Evolutionary conservation across 768 basidiomycete genomes (phyloP), one percentile per base, ranked within the genome.

Genomic region (Tylopilus sp.): DNA sequence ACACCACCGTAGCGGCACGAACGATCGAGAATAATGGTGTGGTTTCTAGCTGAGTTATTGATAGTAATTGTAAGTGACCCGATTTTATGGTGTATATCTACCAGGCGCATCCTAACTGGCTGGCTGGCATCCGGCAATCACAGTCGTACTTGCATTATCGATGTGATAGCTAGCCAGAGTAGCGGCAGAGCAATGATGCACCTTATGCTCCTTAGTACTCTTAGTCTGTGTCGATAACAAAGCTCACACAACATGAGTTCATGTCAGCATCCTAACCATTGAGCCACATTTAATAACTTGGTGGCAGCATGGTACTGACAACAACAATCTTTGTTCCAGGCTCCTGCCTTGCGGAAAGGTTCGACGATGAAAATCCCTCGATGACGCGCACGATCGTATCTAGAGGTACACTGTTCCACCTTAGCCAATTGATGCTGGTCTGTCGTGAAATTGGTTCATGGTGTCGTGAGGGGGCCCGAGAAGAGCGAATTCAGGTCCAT

Each of bases 121-220:
- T 58, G 6, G 63, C 46, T 6, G 61, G 39, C 52, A 54, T 51
- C 13, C 58, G 31, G 43, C 66, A 65, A 18, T 0, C 23, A 64
- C 39, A 10, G 64, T 61, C 15, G 52, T 31, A 20, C 66, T 56
- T n/a, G 61, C 51, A 36, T 64, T 63, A 53, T 66, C 64, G 21
- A 61, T 46, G 31, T 58, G 26, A 47, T 61, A 65, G 35, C 64
- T 50, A 20, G 61, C 64, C 50, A 47, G 41, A 13, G 49, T 57
- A 23, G 42, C n/a, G 5, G 54, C 52, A 8, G 55, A 50, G 28
- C 18, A 7, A 9, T 25, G 18, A 54, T 23, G 38, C 35, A 52
- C 44, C 45, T n/a, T n/a, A n/a, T n/a, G n/a, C n/a, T n/a, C n/a
- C n/a, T n/a, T n/a, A n/a, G n/a, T n/a, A n/a, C n/a, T n/a, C n/a